These are phyloP conservation scores for Sistotremastrum suecicum DNA, from an alignment of 768 basidiomycete species.

Conservation along the genomic window DNA sequence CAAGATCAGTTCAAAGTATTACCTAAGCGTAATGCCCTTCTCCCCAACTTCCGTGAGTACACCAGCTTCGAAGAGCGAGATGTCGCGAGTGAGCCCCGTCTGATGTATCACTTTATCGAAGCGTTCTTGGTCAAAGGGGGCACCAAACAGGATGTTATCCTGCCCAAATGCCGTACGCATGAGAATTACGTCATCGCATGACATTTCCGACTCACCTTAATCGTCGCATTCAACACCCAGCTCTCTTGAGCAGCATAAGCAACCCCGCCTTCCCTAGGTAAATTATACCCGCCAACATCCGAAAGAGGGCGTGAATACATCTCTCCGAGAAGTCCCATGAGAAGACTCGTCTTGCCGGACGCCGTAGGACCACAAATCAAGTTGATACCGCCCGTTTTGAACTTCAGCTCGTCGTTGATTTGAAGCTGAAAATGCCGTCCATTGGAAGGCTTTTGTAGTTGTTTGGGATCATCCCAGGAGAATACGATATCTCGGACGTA, in stretches of 20 bases:
- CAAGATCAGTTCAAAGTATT: neutral
- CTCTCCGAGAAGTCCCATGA: constrained; percentile 18
- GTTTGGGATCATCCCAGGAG: too few species aligned
- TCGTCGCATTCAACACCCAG: constrained; percentile 34
- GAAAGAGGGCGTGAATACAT: constrained; percentile 17
- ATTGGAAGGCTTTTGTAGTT: too few species aligned
- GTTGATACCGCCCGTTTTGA: constrained; percentile 9
- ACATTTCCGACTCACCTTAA: constrained; percentile 21
- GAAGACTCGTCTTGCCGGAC: constrained; percentile 18
- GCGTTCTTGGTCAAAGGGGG: constrained; percentile 27
- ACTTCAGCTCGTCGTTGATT: neutral
- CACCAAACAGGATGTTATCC: constrained; percentile 40
- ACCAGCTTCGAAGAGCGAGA: constrained; percentile 20
- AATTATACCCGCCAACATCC: constrained; percentile 24
- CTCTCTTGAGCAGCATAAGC: constrained; percentile 35
- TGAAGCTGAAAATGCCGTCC: constrained; percentile 33
- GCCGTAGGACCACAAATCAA: constrained; percentile 19
- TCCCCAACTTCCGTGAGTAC: constrained; percentile 27
- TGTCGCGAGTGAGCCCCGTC: constrained; percentile 20
- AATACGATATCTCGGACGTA: too few species aligned
- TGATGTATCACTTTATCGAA: constrained; percentile 26
- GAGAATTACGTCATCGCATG: too few species aligned
- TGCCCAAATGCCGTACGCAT: neutral
- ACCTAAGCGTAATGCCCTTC: constrained; percentile 27
- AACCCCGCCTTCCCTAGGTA: constrained; percentile 30